Evolutionary conservation across 768 basidiomycete species (phyloP).

Genomic region (Cyclocybe aegerita): DNA sequence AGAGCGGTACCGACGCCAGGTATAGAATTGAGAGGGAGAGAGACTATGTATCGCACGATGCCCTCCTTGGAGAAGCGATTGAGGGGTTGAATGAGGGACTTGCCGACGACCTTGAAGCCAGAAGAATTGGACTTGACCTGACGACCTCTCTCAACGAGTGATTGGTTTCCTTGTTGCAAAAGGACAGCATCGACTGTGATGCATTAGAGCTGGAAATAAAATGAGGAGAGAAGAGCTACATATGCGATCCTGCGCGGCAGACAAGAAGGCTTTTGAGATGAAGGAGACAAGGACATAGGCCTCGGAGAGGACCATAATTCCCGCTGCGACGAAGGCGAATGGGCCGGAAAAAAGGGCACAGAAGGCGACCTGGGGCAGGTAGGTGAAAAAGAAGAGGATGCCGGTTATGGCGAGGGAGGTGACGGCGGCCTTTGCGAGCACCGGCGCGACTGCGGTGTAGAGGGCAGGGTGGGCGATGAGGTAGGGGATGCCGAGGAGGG

Average conservation of each 20-base stretch:
- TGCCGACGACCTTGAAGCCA: conserved; percentile 45
- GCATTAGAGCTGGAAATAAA: background rate
- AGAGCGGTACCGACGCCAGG: conserved; percentile 64
- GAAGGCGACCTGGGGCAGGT: conserved; percentile 65
- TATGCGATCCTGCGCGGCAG: conserved; percentile 34
- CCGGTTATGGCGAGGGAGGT: conserved; percentile 38
- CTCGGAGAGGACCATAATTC: conserved; percentile 43
- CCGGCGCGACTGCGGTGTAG: conserved; percentile 32
- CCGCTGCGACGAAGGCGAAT: conserved; percentile 56
- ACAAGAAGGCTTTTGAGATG: conserved; percentile 33
- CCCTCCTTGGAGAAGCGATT: conserved; percentile 42
- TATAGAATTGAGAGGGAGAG: conserved; percentile 66
- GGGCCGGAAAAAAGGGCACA: conserved; percentile 65
- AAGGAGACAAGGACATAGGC: conserved; percentile 36
- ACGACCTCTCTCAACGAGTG: conserved; percentile 29
- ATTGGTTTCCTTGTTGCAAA: conserved; percentile 32
- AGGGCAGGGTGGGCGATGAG: conserved; percentile 35
- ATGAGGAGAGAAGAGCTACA: conserved; percentile 25
- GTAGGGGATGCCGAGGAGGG: conserved; percentile 35
- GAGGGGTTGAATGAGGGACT: conserved; percentile 47
- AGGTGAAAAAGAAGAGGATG: conserved; percentile 56
- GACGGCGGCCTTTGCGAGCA: conserved; percentile 36
- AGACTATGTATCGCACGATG: conserved; percentile 57
- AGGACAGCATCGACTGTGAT: conserved; percentile 37
- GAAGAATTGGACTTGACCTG: conserved; percentile 29